Conservation (phyloP, 1,139 yeast genomes). For the Petasospora rhodanensis region DNA sequence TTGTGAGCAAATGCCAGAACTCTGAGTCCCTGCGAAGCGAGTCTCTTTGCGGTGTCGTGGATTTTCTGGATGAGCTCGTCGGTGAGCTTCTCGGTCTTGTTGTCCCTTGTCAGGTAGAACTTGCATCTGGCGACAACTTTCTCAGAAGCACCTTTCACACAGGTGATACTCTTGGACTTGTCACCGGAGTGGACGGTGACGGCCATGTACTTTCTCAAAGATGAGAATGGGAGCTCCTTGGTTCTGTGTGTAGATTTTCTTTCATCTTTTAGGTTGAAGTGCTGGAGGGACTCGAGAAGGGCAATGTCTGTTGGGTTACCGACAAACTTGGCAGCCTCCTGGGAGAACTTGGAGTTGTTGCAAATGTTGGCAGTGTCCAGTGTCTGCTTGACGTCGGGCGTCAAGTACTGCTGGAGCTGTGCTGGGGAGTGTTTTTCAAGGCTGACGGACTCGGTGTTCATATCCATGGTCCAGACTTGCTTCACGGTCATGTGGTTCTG, state of each 20-base stretch:
- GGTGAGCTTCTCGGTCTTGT: constrained; percentile 48
- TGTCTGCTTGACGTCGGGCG: constrained; percentile 48
- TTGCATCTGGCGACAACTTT: constrained; percentile 60
- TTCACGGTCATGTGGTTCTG: constrained; percentile 93
- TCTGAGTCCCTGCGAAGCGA: constrained; percentile 84
- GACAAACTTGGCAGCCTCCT: constrained; percentile 64
- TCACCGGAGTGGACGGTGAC: constrained; percentile 48
- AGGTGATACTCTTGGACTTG: constrained; percentile 56
- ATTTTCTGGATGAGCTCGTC: constrained; percentile 44
- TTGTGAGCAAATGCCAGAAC: constrained; percentile 73
- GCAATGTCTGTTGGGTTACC: constrained; percentile 97
- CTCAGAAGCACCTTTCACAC: constrained; percentile 89
- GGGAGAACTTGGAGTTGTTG: constrained; percentile 71
- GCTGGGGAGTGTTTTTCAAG: constrained; percentile 43
- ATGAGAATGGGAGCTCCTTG: constrained; percentile 80
- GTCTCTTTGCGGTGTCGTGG: constrained; percentile 49
- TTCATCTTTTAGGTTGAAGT: constrained; percentile 67
- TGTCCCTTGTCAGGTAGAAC: constrained; percentile 53
- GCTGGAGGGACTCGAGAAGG: constrained; percentile 64
- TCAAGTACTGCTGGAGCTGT: constrained; percentile 40
- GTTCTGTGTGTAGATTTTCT: constrained; percentile 56
- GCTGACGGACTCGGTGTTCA: constrained; percentile 50
- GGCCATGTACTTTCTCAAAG: constrained; percentile 86
- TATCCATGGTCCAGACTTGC: constrained; percentile 76
- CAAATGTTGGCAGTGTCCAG: constrained; percentile 73